Evolutionary conservation across 2,329 filamentous ascomycete species (phyloP), one percentile per base, ranked within the genome.

Genomic region (Nigrospora osmanthi): DNA sequence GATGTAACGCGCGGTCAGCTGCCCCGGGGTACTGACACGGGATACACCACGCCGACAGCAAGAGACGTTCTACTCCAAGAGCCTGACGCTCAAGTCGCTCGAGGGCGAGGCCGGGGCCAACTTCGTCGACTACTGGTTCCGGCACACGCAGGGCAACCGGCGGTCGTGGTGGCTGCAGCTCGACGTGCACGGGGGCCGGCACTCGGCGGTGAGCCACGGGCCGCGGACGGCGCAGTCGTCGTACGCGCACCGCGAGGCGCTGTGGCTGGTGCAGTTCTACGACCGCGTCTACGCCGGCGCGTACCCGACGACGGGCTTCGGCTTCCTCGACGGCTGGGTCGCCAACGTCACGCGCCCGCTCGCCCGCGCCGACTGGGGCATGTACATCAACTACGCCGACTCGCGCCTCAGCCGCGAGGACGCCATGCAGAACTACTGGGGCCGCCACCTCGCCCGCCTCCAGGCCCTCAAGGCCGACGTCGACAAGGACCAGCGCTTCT

Each of bases 381-480:
- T 60, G 57, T 78, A 78, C 49, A 61, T 72, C 52, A 78, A 78
- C 62, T 78, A 78, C 42, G 67, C 73, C 6, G 75, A 78, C 52
- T 67, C 73, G 0, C 65, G 59, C 40, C 61, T 76, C 46, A 63
- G 65, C 53, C 62, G 66, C 13, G 62, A 62, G 2, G 64, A 64
- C 16, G 75, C 75, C 3, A 68, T 73, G 49, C 54, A 69, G 47
- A 55, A 72, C 49, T 78, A 78, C 58, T 78, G 71, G 49, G 63
- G 70, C 6, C 55, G 55, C 41, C 70, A 59, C 43, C 53, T 71
- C 28, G 54, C 58, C 2, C 59, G 52, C 33, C 54, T 72, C 44
- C 58, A 61, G 52, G 40, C 55, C 38, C 56, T 72, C 42, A 73
- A 72, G 61, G 58, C 59, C 1, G 46, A 60, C 15, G 52, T 65